These are phyloP conservation scores for Verbascum thapsus DNA, from an alignment of 257 asterid species.

Conservation along the genomic window DNA sequence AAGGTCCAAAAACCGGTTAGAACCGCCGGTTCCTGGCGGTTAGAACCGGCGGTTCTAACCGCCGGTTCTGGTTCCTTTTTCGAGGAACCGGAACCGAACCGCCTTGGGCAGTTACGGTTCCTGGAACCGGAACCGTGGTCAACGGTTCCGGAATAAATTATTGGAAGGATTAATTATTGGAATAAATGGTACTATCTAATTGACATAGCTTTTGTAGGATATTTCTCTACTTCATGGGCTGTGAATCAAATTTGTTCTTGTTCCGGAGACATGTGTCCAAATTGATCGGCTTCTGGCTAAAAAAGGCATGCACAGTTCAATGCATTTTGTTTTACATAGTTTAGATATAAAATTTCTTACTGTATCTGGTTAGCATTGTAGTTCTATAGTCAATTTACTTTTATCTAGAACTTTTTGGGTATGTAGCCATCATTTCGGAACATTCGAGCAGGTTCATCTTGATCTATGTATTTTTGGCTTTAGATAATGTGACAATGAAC, in stretches of 20 bases:
- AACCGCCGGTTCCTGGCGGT: no score
- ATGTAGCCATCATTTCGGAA: not conserved
- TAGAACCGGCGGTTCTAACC: no score
- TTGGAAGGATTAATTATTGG: constrained; percentile 10
- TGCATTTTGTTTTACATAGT: not conserved
- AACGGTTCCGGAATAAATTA: no score
- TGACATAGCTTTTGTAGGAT: constrained; percentile 48
- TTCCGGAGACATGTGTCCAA: constrained; percentile 81
- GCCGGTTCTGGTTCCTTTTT: no score
- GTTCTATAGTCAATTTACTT: constrained; percentile 4
- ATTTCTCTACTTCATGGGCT: constrained; percentile 83
- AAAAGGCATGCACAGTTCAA: constrained; percentile 47
- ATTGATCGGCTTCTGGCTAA: constrained; percentile 70
- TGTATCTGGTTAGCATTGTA: not conserved
- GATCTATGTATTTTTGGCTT: constrained; percentile 9
- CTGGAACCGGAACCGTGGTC: no score
- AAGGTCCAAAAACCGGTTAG: no score
- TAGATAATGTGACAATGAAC: constrained; percentile 1
- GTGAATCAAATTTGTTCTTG: constrained; percentile 84
- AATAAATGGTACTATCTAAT: constrained; percentile 4
- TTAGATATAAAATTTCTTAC: constrained; percentile 11
- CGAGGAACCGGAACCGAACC: no score
- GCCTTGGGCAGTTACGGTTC: no score
- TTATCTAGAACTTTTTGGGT: constrained; percentile 8
- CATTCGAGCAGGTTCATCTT: constrained; percentile 22